These are phyloP conservation scores for Oropetium thomaeum DNA, from an alignment of 176 grass and related monocot genomes.

Conservation along the genomic window DNA sequence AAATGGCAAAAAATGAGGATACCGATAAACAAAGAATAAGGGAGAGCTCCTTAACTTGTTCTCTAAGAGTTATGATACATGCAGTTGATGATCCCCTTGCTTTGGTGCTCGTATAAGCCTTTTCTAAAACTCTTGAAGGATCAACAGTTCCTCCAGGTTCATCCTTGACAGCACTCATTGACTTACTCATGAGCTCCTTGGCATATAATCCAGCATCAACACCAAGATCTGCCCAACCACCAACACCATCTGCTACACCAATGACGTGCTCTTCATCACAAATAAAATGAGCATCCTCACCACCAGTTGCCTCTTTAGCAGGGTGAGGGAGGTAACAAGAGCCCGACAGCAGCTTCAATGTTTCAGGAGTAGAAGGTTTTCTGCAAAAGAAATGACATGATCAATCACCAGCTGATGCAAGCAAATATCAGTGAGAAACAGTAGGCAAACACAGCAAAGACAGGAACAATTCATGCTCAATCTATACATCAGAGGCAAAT, in stretches of 20 bases:
- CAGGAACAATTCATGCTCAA: not conserved
- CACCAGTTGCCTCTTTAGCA: slow-evolving; percentile 89
- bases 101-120: slow-evolving; percentile 83
- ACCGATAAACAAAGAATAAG: not conserved
- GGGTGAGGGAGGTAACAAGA: slow-evolving; percentile 96
- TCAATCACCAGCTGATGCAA: not conserved
- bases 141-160: slow-evolving; percentile 75
- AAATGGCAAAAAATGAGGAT: not conserved
- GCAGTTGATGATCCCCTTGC: slow-evolving; percentile 92
- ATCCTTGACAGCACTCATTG: slow-evolving; percentile 69
- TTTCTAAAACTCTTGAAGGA: slow-evolving; percentile 85
- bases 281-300: slow-evolving; percentile 97
- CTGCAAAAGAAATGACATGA: slow-evolving; percentile 29
- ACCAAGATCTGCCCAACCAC: slow-evolving; percentile 91
- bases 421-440: not conserved
- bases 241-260: slow-evolving; percentile 95
- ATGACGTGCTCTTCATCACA: slow-evolving; percentile 70
- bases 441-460: not conserved
- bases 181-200: slow-evolving; percentile 83
- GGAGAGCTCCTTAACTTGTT: slow-evolving; percentile 48
- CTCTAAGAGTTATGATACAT: slow-evolving; percentile 89
- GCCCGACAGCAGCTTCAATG: slow-evolving; percentile 73
- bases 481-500: not conserved
- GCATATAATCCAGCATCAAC: slow-evolving; percentile 88
- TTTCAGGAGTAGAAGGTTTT: slow-evolving; percentile 39